phyloP scores from a whole-genome alignment of 768 basidiomycete species.

The Tulasnella sp. region DNA sequence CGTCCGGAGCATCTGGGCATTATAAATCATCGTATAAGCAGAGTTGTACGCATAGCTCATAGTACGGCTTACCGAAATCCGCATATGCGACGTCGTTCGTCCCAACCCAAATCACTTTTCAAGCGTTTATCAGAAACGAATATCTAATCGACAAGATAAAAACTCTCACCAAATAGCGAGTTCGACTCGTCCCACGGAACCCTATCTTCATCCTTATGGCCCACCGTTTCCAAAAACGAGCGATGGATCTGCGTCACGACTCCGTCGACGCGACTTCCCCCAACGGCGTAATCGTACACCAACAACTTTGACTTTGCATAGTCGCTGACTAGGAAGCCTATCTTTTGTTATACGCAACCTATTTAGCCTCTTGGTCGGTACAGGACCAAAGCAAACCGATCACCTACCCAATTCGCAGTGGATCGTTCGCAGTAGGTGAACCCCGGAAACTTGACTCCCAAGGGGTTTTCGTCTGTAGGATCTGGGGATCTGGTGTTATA shows the following conservation, averaged over 20 bases:
- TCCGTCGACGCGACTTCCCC: slow-evolving; percentile 37
- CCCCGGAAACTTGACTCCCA: slow-evolving; percentile 42
- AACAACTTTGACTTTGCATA: slow-evolving; percentile 32
- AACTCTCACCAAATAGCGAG: slow-evolving; percentile 33
- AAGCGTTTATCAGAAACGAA: no score
- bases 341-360: no score
- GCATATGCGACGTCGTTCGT: slow-evolving; percentile 40
- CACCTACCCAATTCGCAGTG: slow-evolving; percentile 44
- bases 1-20: not conserved
- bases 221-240: slow-evolving; percentile 28
- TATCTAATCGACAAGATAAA: not conserved
- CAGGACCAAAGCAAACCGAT: not conserved
- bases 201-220: slow-evolving; percentile 29
- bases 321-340: slow-evolving; percentile 23
- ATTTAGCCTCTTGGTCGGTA: no score
- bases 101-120: slow-evolving; percentile 47
- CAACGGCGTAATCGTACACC: slow-evolving; percentile 45
- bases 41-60: not conserved
- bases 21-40: no score
- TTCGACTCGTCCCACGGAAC: slow-evolving; percentile 33
- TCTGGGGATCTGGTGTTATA: slow-evolving; percentile 20
- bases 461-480: slow-evolving; percentile 33
- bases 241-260: slow-evolving; percentile 31
- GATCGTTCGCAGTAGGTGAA: slow-evolving; percentile 35
- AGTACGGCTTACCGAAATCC: not conserved